Conservation (phyloP, 441 rosid genomes). For the Populus trichocarpa region DNA sequence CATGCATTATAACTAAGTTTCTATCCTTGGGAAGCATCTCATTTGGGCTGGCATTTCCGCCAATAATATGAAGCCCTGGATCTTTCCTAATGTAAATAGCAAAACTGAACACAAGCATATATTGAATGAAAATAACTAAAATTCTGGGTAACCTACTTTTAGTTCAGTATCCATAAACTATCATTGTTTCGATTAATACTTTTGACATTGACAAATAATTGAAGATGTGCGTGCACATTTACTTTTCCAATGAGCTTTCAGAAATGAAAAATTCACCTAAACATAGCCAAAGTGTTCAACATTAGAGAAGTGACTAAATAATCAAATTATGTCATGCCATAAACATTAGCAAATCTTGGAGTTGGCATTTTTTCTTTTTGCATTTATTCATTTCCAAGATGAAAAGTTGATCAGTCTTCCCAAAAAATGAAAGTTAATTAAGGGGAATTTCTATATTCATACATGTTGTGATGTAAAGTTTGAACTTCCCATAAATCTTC, state of each 20-base stretch:
- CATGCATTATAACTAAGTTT: too few species aligned
- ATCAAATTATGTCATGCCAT: not conserved
- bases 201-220: not conserved
- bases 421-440: not conserved
- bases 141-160: constrained; percentile 3
- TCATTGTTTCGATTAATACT: not conserved
- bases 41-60: not conserved
- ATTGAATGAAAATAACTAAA: not conserved
- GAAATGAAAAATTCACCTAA: not conserved
- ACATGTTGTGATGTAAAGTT: constrained; percentile 11
- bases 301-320: not conserved
- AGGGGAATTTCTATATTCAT: not conserved
- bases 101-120: not conserved
- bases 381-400: not conserved
- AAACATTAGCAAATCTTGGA: not conserved
- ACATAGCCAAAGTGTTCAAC: not conserved
- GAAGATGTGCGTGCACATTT: not conserved
- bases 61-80: not conserved
- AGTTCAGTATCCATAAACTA: not conserved
- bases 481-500: constrained; percentile 23
- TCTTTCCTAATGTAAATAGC: not conserved
- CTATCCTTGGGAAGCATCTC: not conserved
- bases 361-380: not conserved
- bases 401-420: not conserved
- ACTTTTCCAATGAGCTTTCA: not conserved